A percentile compares a stretch with the other conserved stretches of the same genome.
Conservation (phyloP, 495 filamentous ascomycete genomes). For the Tuber aestivum region DNA sequence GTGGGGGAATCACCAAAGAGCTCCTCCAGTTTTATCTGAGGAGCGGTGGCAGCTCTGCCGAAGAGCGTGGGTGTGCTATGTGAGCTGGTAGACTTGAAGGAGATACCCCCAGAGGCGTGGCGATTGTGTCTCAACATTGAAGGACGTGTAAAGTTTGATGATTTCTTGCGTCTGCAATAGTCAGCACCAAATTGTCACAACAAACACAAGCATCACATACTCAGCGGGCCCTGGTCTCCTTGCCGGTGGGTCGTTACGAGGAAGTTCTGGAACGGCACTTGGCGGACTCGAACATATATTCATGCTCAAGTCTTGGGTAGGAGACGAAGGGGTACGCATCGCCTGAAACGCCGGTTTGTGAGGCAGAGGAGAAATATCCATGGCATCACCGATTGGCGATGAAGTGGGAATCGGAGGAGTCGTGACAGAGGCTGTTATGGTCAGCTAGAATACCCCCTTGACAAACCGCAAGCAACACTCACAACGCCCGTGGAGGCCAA, state of each 20-base stretch:
- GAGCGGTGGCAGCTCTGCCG: slow-evolving; percentile 21
- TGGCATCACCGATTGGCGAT: slow-evolving; percentile 72
- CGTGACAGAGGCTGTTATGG: slow-evolving; percentile 58
- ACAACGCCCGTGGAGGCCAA: slow-evolving; percentile 63
- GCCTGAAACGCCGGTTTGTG: slow-evolving; percentile 59
- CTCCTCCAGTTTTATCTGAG: slow-evolving; percentile 39
- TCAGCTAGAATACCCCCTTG: slow-evolving; percentile 36
- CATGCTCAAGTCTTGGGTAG: slow-evolving; percentile 18
- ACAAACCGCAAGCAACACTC: slow-evolving; percentile 45
- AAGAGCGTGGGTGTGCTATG: slow-evolving; percentile 28
- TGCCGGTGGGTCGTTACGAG: slow-evolving; percentile 30
- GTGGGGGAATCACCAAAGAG: slow-evolving; percentile 38
- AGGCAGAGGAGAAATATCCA: slow-evolving; percentile 92
- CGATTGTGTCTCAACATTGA: slow-evolving; percentile 36
- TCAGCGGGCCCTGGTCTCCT: slow-evolving; percentile 28
- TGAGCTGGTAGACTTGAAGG: slow-evolving; percentile 30
- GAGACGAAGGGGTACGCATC: slow-evolving; percentile 27
- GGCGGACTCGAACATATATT: slow-evolving; percentile 38
- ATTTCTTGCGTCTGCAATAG: slow-evolving; percentile 38
- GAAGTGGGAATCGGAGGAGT: slow-evolving; percentile 80
- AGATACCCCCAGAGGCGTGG: slow-evolving; percentile 23
- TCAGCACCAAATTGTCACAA: slow-evolving; percentile 10
- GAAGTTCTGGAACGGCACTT: slow-evolving; percentile 24
- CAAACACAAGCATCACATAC: slow-evolving; percentile 30
- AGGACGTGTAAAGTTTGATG: slow-evolving; percentile 38